Conservation (phyloP, 192 early-diverging fungal genomes). For the Coemansia aciculifera region DNA sequence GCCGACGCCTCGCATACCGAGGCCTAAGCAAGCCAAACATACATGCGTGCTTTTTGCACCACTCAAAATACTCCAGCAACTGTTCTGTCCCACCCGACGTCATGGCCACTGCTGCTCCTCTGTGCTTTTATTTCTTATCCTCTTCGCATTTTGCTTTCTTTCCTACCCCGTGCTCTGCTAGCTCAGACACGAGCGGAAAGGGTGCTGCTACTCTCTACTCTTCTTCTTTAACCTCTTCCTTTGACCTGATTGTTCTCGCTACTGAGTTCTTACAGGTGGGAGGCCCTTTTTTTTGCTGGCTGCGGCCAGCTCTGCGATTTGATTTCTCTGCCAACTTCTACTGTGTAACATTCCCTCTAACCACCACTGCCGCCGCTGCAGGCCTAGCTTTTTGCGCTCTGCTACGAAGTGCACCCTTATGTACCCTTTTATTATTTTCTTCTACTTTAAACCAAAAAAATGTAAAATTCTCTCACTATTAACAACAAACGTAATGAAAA, state of each 20-base stretch:
- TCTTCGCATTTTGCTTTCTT: not conserved
- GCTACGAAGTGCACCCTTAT: not conserved
- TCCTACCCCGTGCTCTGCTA: not conserved
- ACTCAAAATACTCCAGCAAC: conserved; percentile 7
- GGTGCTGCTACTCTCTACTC: conserved; percentile 3
- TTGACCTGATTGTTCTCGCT: not conserved
- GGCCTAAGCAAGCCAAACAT: not conserved
- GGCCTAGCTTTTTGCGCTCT: not conserved
- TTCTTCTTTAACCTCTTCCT: not conserved
- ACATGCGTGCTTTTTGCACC: not conserved
- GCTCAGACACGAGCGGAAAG: not conserved
- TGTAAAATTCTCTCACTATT: not conserved
- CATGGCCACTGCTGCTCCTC: not conserved
- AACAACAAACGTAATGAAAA: too few species aligned
- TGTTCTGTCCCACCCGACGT: not conserved
- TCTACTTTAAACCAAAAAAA: not conserved
- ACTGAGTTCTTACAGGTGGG: not conserved
- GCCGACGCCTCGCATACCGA: conserved; percentile 1
- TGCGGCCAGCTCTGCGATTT: conserved; percentile 10
- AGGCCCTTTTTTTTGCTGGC: not conserved
- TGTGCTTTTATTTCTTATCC: conserved; percentile 8
- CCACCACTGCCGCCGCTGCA: not conserved
- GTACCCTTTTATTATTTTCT: not conserved
- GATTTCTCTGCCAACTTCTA: not conserved
- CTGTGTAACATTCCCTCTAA: conserved; percentile 9